These are phyloP conservation scores for Leucogyrophana mollusca DNA, from an alignment of 768 basidiomycete genomes.

Conservation along the genomic window DNA sequence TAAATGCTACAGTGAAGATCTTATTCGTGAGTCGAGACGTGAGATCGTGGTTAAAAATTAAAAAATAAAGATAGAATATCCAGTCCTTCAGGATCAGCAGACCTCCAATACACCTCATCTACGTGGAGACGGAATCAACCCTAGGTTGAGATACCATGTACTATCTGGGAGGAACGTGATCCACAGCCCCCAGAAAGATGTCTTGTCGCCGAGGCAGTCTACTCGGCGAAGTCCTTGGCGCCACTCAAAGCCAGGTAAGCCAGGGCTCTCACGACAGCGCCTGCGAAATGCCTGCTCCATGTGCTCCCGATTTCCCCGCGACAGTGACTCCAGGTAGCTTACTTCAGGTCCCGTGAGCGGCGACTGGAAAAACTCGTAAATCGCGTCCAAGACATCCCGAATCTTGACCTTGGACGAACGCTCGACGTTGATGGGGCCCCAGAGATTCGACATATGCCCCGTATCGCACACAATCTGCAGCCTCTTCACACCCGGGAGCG, in stretches of 20 bases:
- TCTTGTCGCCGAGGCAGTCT: constrained; percentile 48
- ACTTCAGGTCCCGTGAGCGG: constrained; percentile 36
- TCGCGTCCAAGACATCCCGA: constrained; percentile 45
- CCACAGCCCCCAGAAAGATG: constrained; percentile 44
- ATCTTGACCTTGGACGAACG: constrained; percentile 35
- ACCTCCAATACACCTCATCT: too few relatives aligned
- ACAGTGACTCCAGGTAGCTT: constrained; percentile 14
- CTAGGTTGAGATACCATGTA: constrained; percentile 47
- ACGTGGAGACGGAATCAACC: constrained; percentile 38
- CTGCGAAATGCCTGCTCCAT: constrained; percentile 26
- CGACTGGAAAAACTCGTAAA: constrained; percentile 47
- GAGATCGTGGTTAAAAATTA: too few relatives aligned
- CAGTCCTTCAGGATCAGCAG: too few relatives aligned
- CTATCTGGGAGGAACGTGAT: constrained; percentile 26
- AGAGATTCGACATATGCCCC: constrained; percentile 17
- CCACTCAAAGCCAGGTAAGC: constrained; percentile 39
- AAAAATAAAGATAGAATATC: too few relatives aligned
- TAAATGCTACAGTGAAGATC: too few relatives aligned
- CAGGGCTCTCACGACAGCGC: constrained; percentile 38
- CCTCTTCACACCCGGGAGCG: constrained; percentile 15
- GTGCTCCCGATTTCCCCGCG: constrained; percentile 16
- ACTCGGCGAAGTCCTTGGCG: constrained; percentile 43
- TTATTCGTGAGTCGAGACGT: too few relatives aligned
- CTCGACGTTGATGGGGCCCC: constrained; percentile 52
- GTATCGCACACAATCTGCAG: constrained; percentile 21